Evolutionary conservation across 2,329 filamentous ascomycete genomes (phyloP), one percentile per base, ranked within the genome.

Genomic region (Pestalotiopsis sp.): DNA sequence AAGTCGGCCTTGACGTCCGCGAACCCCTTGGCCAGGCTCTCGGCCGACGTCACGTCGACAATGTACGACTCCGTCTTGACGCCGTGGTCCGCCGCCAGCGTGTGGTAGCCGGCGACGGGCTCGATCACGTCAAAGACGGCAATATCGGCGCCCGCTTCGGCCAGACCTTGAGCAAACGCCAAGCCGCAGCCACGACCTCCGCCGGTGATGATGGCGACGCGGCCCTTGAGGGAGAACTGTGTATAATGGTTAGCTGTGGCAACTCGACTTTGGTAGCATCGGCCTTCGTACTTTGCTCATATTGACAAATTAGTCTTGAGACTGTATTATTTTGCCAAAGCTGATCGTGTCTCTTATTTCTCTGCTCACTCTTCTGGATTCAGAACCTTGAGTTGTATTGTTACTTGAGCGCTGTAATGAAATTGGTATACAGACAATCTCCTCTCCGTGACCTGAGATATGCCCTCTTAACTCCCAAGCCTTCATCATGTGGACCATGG

Each of bases 191-290:
- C 84, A 38, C 83, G 74, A 7, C 80, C 81, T 17, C 82, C 84
- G 6, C 84, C 84, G 1, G 84, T 85, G 31, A 86, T 77, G 38
- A 85, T 70, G 25, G 80, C 82, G 3, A 80, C 84, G 36, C 84
- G 82, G 20, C 83, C 84, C 69, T 82, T 79, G 4, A 87, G 75
- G 0, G 83, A 85, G 70, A 87, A 86, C 83, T 85, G 60, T 23
- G 6, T 27, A 59, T 56, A 1, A n/a, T 3, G 11, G 3, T 52
- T 23, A 52, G 45, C 45, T 17, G 5, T 17, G 5, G 14, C 45
- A 17, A n/a, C 45, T 17, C n/a, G 2, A 17, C 3, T 5, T 49
- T n/a, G 14, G n/a, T 14, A 49, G 14, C 4, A 9, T 52, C 5
- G 17, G 20, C 31, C 31, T 6, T 31, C 52, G 20, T 66, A 66